Percentiles rank a stretch among this genome's conserved stretches.
These are phyloP conservation scores for Backusella parvicylindrica DNA, from an alignment of 192 early-diverging fungal genomes.

Conservation along the genomic window DNA sequence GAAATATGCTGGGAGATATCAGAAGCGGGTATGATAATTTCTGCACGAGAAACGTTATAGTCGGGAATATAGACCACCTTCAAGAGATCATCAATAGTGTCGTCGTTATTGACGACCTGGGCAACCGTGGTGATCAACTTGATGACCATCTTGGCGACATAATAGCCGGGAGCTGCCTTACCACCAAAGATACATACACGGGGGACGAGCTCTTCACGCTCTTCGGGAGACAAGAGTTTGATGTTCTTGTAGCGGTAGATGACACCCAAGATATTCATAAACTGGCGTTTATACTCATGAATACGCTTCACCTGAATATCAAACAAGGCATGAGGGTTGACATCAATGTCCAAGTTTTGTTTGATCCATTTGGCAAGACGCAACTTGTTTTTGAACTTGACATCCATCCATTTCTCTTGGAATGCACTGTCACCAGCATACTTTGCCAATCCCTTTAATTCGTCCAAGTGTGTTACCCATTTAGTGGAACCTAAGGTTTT, in stretches of 20 bases:
- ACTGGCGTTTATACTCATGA: slow-evolving; percentile 99
- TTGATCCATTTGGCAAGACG: slow-evolving; percentile 87
- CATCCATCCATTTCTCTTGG: slow-evolving; percentile 82
- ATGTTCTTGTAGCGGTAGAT: slow-evolving; percentile 90
- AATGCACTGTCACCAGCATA: slow-evolving; percentile 65
- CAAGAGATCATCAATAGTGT: slow-evolving; percentile 74
- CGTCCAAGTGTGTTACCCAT: slow-evolving; percentile 77
- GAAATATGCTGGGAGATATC: slow-evolving; percentile 99
- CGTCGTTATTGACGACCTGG: slow-evolving; percentile 85
- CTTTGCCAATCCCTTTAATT: slow-evolving; percentile 61
- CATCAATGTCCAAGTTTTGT: slow-evolving; percentile 60
- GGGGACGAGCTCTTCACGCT: slow-evolving; percentile 68
- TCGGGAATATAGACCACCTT: slow-evolving; percentile 97
- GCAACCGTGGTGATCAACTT: slow-evolving; percentile 97
- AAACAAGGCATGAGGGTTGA: slow-evolving; percentile 87
- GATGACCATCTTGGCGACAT: slow-evolving; percentile 97
- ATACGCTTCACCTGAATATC: slow-evolving; percentile 98
- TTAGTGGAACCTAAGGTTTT: slow-evolving; percentile 67
- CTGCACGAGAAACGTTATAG: slow-evolving; percentile 97
- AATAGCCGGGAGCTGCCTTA: slow-evolving; percentile 97
- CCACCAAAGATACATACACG: slow-evolving; percentile 95
- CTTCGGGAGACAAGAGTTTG: slow-evolving; percentile 72
- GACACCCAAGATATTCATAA: slow-evolving; percentile 95
- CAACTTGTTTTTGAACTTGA: slow-evolving; percentile 93
- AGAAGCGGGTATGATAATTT: slow-evolving; percentile 93